phyloP scores from a whole-genome alignment of 2,329 filamentous ascomycete genomes.

The Curvularia hawaiiensis region DNA sequence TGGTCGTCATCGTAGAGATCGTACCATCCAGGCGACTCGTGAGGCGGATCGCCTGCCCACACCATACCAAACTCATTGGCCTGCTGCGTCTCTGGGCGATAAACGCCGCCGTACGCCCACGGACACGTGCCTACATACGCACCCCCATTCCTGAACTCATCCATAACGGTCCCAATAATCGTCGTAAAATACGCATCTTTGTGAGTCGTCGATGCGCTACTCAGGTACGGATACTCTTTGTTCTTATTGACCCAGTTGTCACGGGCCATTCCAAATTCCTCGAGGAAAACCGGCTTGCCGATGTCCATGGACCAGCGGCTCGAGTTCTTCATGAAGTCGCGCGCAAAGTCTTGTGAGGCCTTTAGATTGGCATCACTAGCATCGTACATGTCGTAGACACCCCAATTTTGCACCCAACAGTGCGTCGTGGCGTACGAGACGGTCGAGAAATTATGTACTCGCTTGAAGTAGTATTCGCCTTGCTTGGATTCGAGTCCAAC shows the following conservation, averaged over 20 bases:
- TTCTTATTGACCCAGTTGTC: slow-evolving; percentile 48
- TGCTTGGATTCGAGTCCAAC: slow-evolving; percentile 49
- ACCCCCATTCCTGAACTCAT: slow-evolving; percentile 42
- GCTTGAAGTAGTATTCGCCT: slow-evolving; percentile 48
- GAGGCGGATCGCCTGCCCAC: slow-evolving; percentile 50
- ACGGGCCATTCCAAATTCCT: slow-evolving; percentile 50
- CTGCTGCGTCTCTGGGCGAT: slow-evolving; percentile 47
- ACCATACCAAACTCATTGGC: slow-evolving; percentile 48
- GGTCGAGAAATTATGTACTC: slow-evolving; percentile 43
- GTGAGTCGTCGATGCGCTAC: slow-evolving; percentile 42
- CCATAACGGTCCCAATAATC: slow-evolving; percentile 45
- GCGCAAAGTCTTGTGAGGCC: slow-evolving; percentile 44
- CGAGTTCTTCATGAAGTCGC: slow-evolving; percentile 41
- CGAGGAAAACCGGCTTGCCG: slow-evolving; percentile 47
- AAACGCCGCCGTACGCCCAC: slow-evolving; percentile 50
- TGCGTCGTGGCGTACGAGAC: slow-evolving; percentile 50
- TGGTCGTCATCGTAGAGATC: slow-evolving; percentile 48
- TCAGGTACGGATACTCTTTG: slow-evolving; percentile 46
- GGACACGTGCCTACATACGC: slow-evolving; percentile 47
- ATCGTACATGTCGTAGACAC: slow-evolving; percentile 48
- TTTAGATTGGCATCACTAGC: slow-evolving; percentile 38
- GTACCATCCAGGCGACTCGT: slow-evolving; percentile 49
- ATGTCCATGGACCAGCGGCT: slow-evolving; percentile 45
- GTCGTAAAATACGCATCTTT: slow-evolving; percentile 48
- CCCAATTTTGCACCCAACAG: slow-evolving; percentile 51